A percentile compares a stretch with the other conserved stretches of the same genome.
These are phyloP conservation scores for Amanita brunnescens DNA, from an alignment of 768 basidiomycete genomes.

Conservation along the genomic window DNA sequence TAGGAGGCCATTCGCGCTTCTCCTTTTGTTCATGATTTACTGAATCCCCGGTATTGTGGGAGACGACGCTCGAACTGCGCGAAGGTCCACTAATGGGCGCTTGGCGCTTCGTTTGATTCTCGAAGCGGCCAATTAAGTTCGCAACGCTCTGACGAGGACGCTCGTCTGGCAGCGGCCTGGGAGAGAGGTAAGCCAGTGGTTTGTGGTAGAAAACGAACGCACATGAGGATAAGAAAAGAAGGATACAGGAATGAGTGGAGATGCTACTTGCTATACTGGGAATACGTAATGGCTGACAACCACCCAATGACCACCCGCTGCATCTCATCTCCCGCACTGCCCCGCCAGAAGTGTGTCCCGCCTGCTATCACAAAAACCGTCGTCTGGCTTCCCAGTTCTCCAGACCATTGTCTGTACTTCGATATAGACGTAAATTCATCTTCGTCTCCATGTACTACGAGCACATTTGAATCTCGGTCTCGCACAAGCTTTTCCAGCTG, in stretches of 20 bases:
- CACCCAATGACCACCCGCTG: constrained; percentile 21
- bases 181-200: not conserved
- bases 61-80: constrained; percentile 60
- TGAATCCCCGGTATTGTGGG: constrained; percentile 56
- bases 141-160: constrained; percentile 81
- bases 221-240: constrained; percentile 1
- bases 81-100: constrained; percentile 31
- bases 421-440: constrained; percentile 62
- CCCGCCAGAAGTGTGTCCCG: constrained; percentile 65
- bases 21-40: constrained; percentile 60
- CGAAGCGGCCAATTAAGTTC: constrained; percentile 85
- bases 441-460: constrained; percentile 56
- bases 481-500: constrained; percentile 42
- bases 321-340: constrained; percentile 20
- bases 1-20: constrained; percentile 73
- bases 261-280: not conserved
- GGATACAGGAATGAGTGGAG: too few species aligned
- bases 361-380: constrained; percentile 31
- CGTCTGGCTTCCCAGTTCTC: constrained; percentile 12
- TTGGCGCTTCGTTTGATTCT: constrained; percentile 68
- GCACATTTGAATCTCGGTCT: constrained; percentile 38
- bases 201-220: not conserved
- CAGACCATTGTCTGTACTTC: constrained; percentile 49
- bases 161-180: constrained; percentile 83
- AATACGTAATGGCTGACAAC: constrained; percentile 23